These are phyloP conservation scores for Neofusicoccum ribis DNA, from an alignment of 2,329 filamentous ascomycete species.

Conservation along the genomic window DNA sequence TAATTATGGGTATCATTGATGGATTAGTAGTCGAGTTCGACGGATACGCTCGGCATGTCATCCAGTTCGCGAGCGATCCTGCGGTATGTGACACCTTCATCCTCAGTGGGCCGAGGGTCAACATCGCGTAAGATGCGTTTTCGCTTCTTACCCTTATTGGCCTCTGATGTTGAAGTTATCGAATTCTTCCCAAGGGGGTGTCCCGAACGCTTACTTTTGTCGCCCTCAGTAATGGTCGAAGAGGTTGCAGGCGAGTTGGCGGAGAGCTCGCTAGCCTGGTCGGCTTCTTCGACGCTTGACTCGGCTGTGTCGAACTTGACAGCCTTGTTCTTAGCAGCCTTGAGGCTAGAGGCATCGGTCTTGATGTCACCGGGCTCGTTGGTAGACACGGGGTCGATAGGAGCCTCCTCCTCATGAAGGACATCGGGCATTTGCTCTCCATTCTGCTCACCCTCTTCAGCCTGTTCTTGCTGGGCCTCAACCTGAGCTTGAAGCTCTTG, in stretches of 20 bases:
- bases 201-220: neutral
- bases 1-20: neutral
- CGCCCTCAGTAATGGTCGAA: neutral
- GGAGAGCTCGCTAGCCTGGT: neutral
- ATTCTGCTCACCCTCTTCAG: neutral
- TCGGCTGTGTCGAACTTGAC: neutral
- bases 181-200: constrained; percentile 12
- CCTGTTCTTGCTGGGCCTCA: neutral
- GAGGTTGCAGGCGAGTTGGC: neutral
- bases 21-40: constrained; percentile 53
- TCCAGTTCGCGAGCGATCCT: constrained; percentile 25
- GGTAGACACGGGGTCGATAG: too few species aligned
- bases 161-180: constrained; percentile 20
- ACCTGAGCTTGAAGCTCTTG: neutral
- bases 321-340: neutral
- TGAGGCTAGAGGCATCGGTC: neutral
- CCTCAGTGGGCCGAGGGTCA: constrained; percentile 28
- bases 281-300: neutral
- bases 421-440: neutral
- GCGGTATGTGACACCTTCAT: constrained; percentile 24
- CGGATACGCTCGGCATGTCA: constrained; percentile 34
- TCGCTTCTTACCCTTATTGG: constrained; percentile 36
- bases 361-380: neutral
- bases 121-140: constrained; percentile 35
- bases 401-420: neutral